These are phyloP conservation scores for Copromyces sp. DNA, from an alignment of 495 filamentous ascomycete species.

Conservation along the genomic window DNA sequence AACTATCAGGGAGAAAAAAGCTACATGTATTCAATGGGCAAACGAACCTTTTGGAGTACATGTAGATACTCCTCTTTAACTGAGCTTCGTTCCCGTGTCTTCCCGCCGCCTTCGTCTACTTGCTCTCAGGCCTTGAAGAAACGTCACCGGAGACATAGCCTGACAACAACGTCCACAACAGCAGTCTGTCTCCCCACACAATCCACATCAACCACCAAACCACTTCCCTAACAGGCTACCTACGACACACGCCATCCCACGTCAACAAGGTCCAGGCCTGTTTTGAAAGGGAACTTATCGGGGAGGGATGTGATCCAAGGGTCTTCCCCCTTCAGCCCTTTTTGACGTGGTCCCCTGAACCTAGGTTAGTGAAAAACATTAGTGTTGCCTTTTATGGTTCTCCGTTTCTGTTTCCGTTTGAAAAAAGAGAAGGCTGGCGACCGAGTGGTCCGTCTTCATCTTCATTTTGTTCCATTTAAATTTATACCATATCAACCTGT, in stretches of 20 bases:
- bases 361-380: neutral
- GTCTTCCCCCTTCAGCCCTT: neutral
- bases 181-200: neutral
- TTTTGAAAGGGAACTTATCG: neutral
- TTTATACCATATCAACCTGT: neutral
- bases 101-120: neutral
- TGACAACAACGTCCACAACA: neutral
- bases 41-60: neutral
- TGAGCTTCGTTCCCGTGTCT: neutral
- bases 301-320: neutral
- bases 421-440: neutral
- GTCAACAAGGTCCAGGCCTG: neutral
- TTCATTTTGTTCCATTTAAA: neutral
- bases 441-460: neutral
- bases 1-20: too few species aligned
- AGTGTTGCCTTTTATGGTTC: neutral
- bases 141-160: neutral
- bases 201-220: neutral
- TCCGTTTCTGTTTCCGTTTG: neutral
- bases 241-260: neutral
- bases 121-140: neutral
- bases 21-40: neutral
- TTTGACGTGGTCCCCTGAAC: neutral
- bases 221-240: neutral
- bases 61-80: neutral